Evolutionary conservation across 2,329 filamentous ascomycete species (phyloP), one percentile per base, ranked within the genome.

Genomic region (Diaporthe sp.): DNA sequence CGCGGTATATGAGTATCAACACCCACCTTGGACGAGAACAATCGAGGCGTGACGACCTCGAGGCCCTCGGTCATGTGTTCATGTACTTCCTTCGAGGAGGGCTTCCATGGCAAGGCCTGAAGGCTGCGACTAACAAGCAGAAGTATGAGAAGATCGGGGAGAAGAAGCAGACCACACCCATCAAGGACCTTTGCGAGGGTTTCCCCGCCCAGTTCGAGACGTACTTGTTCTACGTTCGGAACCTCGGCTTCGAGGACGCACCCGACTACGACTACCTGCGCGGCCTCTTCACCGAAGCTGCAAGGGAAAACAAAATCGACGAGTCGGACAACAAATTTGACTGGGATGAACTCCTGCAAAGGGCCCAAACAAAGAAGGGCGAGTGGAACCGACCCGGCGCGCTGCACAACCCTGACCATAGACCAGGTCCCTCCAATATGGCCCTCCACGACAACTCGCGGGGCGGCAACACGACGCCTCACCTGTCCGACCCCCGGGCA

Each of bases 81-180:
- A 91, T 94, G 88, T 94, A 94, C 84, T 94, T 94, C 83, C 84
- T 94, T 58, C 88, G 92, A n/a, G 92, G 92, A 61, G 91, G 91
- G 10, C 86, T 94, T 72, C 92, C 92, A 47, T 94, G 92, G 92
- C 92, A 94, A 82, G 92, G 92, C 13, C 86, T 94, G 77, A 94
- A 94, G 86, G 92, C 92, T 82, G 92, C 91, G 40, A 93, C 92
- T 61, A 93, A 93, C 84, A 93, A 99, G 91, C 97, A 99, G 84
- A 99, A 99, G 87, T 99, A 99, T 83, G 97, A 99, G 87, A 98
- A 98, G 90, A 99, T 99, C 85, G 97, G 97, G 60, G 96, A 99
- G 89, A 98, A 99, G 93, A 99, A 99, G 89, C 97, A 98, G 87
- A 98, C 96, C 0, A 98, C 97, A 30, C 91, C 92, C 7, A 97